Percentiles rank a stretch among this genome's conserved stretches.
These are phyloP conservation scores for Raphidocelis subcapitata DNA, from an alignment of 139 green algal species.

Conservation along the genomic window DNA sequence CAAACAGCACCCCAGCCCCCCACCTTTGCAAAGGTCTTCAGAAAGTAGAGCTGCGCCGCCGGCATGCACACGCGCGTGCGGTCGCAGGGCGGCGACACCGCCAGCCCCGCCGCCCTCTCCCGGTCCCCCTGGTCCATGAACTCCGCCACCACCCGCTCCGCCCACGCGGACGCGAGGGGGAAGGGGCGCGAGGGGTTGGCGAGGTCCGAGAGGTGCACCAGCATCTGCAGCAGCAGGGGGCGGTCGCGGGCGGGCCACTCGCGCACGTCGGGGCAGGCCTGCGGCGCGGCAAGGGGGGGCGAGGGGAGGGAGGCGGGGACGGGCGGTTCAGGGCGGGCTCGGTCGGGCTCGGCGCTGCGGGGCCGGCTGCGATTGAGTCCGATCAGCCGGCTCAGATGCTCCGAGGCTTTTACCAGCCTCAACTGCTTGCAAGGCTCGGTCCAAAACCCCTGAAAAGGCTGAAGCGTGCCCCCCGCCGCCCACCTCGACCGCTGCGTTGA, in stretches of 20 bases:
- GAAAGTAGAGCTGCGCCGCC: slow-evolving; percentile 65
- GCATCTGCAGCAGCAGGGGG: slow-evolving; percentile 54
- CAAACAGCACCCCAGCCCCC: background rate
- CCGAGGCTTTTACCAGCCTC: too few species aligned
- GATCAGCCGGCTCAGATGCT: too few species aligned
- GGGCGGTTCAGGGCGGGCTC: too few species aligned
- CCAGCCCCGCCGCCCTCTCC: slow-evolving; percentile 57
- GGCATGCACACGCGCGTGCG: slow-evolving; percentile 57
- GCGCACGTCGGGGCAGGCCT: slow-evolving; percentile 15
- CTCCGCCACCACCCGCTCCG: slow-evolving; percentile 61
- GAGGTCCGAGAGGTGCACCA: slow-evolving; percentile 65
- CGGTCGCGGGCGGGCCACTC: slow-evolving; percentile 40
- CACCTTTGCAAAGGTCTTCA: slow-evolving; percentile 58
- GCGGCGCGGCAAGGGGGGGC: background rate
- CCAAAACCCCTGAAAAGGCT: too few species aligned
- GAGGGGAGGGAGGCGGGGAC: background rate
- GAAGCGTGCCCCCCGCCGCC: too few species aligned
- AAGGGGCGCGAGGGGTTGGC: slow-evolving; percentile 61
- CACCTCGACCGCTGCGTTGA: slow-evolving; percentile 35
- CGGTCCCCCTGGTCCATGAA: slow-evolving; percentile 69
- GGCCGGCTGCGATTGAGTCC: too few species aligned
- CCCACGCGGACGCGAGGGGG: slow-evolving; percentile 47
- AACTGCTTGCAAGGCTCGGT: too few species aligned
- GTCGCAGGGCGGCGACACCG: slow-evolving; percentile 70
- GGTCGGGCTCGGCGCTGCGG: too few species aligned